These are phyloP conservation scores for Mortierella sp. DNA, from an alignment of 371 early-diverging fungal genomes.

Conservation along the genomic window DNA sequence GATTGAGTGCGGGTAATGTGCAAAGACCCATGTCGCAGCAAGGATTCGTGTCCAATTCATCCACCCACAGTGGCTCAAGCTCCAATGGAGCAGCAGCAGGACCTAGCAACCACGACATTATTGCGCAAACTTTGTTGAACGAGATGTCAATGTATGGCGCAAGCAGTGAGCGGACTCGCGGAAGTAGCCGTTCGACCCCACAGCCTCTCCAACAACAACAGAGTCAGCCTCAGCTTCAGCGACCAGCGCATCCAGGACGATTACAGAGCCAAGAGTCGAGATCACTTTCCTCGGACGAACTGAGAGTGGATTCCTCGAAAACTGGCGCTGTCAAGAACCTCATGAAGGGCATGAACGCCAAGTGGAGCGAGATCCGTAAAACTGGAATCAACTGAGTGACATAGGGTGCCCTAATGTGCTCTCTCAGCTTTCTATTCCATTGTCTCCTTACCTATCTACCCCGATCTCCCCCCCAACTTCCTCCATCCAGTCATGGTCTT, in stretches of 20 bases:
- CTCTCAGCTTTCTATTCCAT: no score
- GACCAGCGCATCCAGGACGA: conserved; percentile 28
- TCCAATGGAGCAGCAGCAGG: conserved; percentile 2
- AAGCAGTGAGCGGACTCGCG: not conserved
- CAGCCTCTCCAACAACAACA: not conserved
- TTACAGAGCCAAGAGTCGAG: conserved; percentile 21
- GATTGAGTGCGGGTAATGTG: not conserved
- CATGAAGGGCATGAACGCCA: conserved; percentile 52
- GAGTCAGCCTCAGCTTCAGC: conserved; percentile 5
- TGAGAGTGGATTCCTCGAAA: conserved; percentile 9
- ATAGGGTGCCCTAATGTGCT: no score
- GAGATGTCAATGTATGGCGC: conserved; percentile 20
- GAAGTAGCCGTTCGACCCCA: not conserved
- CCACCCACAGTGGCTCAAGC: not conserved
- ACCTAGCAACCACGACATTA: not conserved
- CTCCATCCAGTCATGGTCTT: no score
- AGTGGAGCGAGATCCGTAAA: conserved; percentile 45
- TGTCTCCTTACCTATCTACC: no score
- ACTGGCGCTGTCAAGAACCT: conserved; percentile 27
- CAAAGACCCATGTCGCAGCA: conserved; percentile 40
- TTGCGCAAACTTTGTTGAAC: conserved; percentile 8
- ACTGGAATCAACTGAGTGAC: conserved; percentile 11
- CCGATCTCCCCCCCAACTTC: no score
- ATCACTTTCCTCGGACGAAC: conserved; percentile 39
- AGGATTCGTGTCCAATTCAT: conserved; percentile 19